These are phyloP conservation scores for Sisymbrium altissimum DNA, from an alignment of 345 rosid species.

Conservation along the genomic window DNA sequence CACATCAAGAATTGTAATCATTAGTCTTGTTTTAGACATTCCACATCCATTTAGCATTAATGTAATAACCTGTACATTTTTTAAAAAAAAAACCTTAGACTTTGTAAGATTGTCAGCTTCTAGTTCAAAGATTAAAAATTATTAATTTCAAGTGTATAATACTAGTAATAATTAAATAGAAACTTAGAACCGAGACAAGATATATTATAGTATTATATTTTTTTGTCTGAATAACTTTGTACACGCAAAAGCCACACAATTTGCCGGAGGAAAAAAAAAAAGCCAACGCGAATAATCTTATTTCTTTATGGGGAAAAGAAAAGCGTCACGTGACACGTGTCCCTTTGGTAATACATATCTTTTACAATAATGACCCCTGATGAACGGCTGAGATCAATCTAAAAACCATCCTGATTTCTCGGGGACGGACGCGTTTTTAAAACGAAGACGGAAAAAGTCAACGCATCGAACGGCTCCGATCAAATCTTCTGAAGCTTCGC, in stretches of 20 bases:
- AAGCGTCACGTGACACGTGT: slow-evolving; percentile 32
- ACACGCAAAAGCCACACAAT: slow-evolving; percentile 26
- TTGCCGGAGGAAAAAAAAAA: neutral
- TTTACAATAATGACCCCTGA: slow-evolving; percentile 17
- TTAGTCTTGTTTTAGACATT: neutral
- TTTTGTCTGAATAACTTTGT: neutral
- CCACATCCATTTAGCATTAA: neutral
- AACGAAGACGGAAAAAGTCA: slow-evolving; percentile 19
- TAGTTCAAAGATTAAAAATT: neutral
- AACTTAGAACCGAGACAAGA: neutral
- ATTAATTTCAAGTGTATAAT: neutral
- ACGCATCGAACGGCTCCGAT: slow-evolving; percentile 22
- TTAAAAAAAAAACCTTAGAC: neutral
- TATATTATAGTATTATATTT: too few species aligned
- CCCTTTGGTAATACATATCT: slow-evolving; percentile 21
- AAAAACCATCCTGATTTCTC: neutral
- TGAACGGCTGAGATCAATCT: slow-evolving; percentile 33
- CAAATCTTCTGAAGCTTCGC: slow-evolving; percentile 49
- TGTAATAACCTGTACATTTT: neutral
- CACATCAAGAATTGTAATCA: too few species aligned
- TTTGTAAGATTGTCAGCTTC: neutral
- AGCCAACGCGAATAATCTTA: slow-evolving; percentile 29
- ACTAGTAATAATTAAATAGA: neutral
- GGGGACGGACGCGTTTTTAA: slow-evolving; percentile 10
- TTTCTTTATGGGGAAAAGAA: slow-evolving; percentile 13